Base-by-base conservation (phyloP, 805 yeast species). In the Lipomyces orientalis region DNA sequence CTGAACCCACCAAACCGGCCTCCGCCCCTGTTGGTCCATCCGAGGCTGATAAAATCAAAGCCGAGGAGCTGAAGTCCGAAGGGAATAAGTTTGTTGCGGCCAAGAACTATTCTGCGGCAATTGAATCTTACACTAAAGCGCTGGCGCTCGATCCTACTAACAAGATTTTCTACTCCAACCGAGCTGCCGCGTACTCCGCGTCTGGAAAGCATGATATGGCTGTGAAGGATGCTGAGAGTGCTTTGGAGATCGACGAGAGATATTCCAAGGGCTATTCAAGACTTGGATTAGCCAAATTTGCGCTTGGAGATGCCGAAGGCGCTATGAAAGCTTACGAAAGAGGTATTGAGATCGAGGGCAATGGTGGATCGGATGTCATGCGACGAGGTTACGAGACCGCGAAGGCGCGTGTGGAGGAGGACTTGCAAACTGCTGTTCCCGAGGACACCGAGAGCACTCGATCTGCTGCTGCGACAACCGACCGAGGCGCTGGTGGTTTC, bases 171-270 rank as follows among this genome's bases (percentile, higher is more conserved):
- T 86, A 85, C 69, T 93, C 98, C 46, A 95, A 95, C 81, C 88
- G 99, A 76, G 98, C 99, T 14, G 99, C 99, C 55, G 98, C 98
- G 2, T 88, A 90, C 79, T 90, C 97, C 10, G 91, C 97, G 5
- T 75, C 85, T 37, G 85, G 87, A 70, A 82, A 92, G 68, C 93
- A 90, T 76, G 89, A 86, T 16, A 81, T 85, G 70, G 98, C 99
- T 2, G 85, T 90, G 54, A 82, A 82, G 57, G 99, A 95, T 78
- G 97, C 98, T 35, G 85, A 90, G 75, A 82, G 82, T 64, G 97
- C 99, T 54, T 88, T 92, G 65, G 84, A 86, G 68, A 81, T 88
- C 62, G 93, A 94, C 76, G 90, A 97, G 63, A 75, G 81, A 6
- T 95, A 91, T 75, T 88, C 97, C 39, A 93, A 94, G 82, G 97